phyloP scores from a whole-genome alignment of 108 stramenopile species.

The Skeletonema marinoi region DNA sequence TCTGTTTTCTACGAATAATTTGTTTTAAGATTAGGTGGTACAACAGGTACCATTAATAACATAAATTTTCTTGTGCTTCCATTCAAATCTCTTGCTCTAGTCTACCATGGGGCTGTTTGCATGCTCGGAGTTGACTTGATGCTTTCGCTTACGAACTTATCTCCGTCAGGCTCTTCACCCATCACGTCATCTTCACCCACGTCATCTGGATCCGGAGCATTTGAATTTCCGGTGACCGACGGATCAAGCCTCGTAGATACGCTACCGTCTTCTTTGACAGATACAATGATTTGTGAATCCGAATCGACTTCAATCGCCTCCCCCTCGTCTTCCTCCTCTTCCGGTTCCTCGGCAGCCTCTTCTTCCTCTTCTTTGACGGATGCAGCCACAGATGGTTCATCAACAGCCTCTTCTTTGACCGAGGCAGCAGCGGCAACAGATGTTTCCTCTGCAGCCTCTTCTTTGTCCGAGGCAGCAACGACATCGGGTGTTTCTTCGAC shows the following conservation, averaged over 20 bases:
- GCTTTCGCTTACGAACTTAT: neutral
- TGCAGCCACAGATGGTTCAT: neutral
- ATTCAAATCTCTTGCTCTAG: neutral
- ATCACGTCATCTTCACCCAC: too few relatives aligned
- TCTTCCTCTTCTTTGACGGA: neutral
- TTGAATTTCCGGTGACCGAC: neutral
- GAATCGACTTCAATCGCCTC: neutral
- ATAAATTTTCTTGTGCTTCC: neutral
- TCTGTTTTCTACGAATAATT: neutral
- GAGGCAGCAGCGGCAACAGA: neutral
- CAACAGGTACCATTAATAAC: neutral
- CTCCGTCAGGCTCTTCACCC: neutral
- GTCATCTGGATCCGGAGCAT: neutral
- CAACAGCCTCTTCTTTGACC: neutral
- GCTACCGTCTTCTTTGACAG: neutral
- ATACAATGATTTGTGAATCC: neutral
- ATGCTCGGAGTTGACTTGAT: neutral
- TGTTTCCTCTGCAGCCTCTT: neutral
- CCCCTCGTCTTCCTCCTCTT: too few relatives aligned
- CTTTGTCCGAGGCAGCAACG: neutral
- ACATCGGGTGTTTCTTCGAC: neutral
- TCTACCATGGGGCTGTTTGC: neutral
- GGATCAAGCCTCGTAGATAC: neutral
- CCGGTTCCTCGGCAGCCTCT: too few relatives aligned
- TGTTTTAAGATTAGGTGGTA: neutral